These are phyloP conservation scores for Tritrichomonas musculus DNA, from an alignment of 208 protist genomes.

Conservation along the genomic window DNA sequence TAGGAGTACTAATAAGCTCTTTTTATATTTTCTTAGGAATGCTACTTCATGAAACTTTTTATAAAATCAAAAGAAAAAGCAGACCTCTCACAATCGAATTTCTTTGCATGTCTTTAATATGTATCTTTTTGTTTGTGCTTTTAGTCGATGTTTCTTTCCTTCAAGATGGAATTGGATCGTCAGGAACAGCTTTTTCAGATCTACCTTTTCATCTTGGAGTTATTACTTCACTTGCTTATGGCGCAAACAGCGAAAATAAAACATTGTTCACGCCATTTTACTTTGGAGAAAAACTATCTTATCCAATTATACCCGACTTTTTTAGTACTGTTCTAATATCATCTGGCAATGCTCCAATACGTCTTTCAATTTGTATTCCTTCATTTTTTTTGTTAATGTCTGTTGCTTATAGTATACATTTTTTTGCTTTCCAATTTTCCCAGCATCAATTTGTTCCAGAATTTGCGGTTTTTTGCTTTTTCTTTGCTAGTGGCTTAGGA, in stretches of 20 bases:
- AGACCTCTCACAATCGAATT: too few relatives aligned
- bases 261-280: neutral
- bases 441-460: neutral
- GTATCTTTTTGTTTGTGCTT: neutral
- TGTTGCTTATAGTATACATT: neutral
- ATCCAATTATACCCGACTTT: conserved; percentile 25
- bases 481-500: neutral
- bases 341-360: neutral
- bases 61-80: too few relatives aligned
- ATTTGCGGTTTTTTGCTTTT: neutral
- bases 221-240: neutral
- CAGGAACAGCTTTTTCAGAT: conserved; percentile 21
- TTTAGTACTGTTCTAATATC: neutral
- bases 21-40: too few relatives aligned
- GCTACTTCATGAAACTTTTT: too few relatives aligned
- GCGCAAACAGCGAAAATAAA: neutral
- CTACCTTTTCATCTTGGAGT: neutral
- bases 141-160: neutral
- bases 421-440: neutral
- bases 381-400: neutral
- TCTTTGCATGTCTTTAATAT: neutral
- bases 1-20: too few relatives aligned
- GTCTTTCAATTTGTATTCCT: neutral
- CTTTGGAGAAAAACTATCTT: neutral
- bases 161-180: neutral